A percentile compares a stretch with the other conserved stretches of the same genome.
Conservation (phyloP, 345 rosid species). For the Populus euphratica region DNA sequence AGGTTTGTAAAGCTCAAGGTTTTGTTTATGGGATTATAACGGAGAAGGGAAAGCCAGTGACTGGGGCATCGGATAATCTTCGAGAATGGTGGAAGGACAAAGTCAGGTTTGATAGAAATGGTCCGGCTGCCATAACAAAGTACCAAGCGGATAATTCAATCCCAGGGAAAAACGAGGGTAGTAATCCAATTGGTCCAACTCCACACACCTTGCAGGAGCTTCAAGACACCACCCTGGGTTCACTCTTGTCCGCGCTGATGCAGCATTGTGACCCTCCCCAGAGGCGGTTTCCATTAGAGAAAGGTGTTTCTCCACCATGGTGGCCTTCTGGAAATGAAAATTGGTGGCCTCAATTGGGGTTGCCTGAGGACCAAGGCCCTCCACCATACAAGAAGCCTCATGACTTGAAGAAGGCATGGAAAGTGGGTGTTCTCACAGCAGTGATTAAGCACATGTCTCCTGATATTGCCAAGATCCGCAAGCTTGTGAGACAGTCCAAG, state of each 20-base stretch:
- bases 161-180: constrained; percentile 50
- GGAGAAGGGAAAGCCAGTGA: constrained; percentile 78
- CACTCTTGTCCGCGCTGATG: constrained; percentile 76
- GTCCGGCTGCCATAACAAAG: constrained; percentile 81
- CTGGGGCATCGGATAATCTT: constrained; percentile 87
- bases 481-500: constrained; percentile 76
- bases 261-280: constrained; percentile 94
- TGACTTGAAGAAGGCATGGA: constrained; percentile 94
- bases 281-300: constrained; percentile 78
- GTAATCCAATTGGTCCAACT: constrained; percentile 52
- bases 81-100: constrained; percentile 98
- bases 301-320: constrained; percentile 90
- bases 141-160: constrained; percentile 56
- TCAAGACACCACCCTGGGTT: constrained; percentile 95
- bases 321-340: constrained; percentile 94
- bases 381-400: constrained; percentile 99
- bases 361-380: constrained; percentile 62
- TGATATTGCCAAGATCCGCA: constrained; percentile 67
- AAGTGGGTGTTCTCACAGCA: constrained; percentile 80
- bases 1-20: constrained; percentile 82
- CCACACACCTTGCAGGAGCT: constrained; percentile 82
- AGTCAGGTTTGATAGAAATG: constrained; percentile 89
- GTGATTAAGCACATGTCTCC: constrained; percentile 85
- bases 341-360: constrained; percentile 77
- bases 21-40: constrained; percentile 90